A percentile compares a stretch with the other conserved stretches of the same genome.
Evolutionary conservation across 768 basidiomycete species (phyloP).

Genomic region (Xerocomus potaroensis): DNA sequence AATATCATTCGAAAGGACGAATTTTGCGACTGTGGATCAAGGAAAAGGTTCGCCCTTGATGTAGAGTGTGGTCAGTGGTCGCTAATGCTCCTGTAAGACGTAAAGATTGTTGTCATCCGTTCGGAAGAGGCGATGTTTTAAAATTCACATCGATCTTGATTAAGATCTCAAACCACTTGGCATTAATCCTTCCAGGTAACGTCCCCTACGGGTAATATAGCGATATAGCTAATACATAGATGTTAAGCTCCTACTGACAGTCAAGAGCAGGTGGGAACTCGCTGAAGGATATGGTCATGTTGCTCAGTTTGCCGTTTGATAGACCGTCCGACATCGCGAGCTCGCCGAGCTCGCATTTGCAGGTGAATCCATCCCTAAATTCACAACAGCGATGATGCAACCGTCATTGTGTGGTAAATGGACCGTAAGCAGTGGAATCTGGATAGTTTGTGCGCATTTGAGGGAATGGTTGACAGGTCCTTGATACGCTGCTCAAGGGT

Average conservation of each 20-base stretch:
- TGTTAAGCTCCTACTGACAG: constrained; percentile 61
- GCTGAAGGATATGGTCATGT: neutral
- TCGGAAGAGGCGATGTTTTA: constrained; percentile 53
- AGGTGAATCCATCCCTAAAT: constrained; percentile 50
- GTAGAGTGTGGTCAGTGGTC: neutral
- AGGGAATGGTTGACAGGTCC: constrained; percentile 43
- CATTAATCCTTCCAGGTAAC: constrained; percentile 76
- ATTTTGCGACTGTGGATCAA: constrained; percentile 66
- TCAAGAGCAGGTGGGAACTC: constrained; percentile 53
- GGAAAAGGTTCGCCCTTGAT: constrained; percentile 42
- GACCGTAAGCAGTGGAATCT: constrained; percentile 48
- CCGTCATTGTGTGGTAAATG: constrained; percentile 81
- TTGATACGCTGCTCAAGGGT: constrained; percentile 60
- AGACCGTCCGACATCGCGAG: constrained; percentile 55
- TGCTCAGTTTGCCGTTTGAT: neutral
- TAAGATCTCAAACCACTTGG: constrained; percentile 87
- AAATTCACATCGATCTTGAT: constrained; percentile 78
- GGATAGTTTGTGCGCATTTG: neutral
- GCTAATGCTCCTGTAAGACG: constrained; percentile 39
- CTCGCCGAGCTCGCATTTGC: constrained; percentile 63
- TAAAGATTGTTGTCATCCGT: constrained; percentile 53
- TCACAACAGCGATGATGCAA: constrained; percentile 57
- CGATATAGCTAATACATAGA: neutral
- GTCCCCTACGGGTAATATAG: constrained; percentile 1
- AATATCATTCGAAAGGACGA: constrained; percentile 70